Evolutionary conservation across 352 stramenopile species (phyloP).

Genomic region (Heterotrichella gracilis): DNA sequence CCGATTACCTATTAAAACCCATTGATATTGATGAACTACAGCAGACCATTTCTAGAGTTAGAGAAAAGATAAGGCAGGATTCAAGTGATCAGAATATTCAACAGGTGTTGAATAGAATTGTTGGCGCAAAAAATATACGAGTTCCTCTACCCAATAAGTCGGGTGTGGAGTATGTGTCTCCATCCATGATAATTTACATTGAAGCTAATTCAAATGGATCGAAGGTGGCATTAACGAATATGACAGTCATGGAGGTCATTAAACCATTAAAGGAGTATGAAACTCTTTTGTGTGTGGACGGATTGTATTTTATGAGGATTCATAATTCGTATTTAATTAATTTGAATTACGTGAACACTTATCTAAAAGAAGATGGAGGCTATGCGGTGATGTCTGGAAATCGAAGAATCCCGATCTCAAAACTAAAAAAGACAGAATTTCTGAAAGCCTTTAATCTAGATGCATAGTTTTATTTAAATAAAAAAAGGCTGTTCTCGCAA

Average conservation of each 20-base stretch:
- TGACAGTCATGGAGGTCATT: background rate
- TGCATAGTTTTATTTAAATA: no score
- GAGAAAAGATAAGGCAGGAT: no score
- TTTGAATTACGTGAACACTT: background rate
- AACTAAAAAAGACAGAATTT: background rate
- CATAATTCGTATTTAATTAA: background rate
- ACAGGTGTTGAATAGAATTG: background rate
- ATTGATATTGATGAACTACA: background rate
- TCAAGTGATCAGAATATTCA: background rate
- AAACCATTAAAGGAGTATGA: background rate
- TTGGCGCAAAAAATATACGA: background rate
- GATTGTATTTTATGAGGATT: background rate
- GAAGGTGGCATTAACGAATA: background rate
- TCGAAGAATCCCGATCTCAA: background rate
- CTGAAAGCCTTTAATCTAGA: no score
- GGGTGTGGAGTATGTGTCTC: no score
- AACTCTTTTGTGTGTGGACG: background rate
- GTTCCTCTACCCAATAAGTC: background rate
- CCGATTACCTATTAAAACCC: background rate
- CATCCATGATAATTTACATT: no score
- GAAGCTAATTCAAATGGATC: no score
- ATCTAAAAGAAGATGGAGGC: background rate
- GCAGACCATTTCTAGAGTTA: background rate
- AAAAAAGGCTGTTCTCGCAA: no score
- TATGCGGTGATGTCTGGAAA: background rate